A percentile compares a stretch with the other conserved stretches of the same genome.
These are phyloP conservation scores for Penicillium maclennaniae DNA, from an alignment of 495 filamentous ascomycete species.

Conservation along the genomic window DNA sequence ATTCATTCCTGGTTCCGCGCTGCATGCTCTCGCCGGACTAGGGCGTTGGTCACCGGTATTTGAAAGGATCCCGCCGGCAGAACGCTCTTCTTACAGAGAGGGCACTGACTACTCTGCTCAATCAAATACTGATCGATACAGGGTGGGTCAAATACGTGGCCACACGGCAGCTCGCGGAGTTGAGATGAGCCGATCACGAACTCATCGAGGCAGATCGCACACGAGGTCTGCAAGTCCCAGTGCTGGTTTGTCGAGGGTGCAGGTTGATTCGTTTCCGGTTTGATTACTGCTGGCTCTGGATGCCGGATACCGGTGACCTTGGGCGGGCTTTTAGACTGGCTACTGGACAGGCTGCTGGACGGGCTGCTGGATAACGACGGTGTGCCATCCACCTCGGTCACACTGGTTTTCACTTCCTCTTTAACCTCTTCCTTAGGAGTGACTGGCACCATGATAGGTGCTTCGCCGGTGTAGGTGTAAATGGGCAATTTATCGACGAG, in stretches of 20 bases:
- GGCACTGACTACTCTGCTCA: conserved; percentile 72
- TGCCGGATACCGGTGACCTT: conserved; percentile 8
- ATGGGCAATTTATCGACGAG: conserved; percentile 68
- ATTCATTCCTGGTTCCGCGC: conserved; percentile 9
- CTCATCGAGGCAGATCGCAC: conserved; percentile 82
- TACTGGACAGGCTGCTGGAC: no score
- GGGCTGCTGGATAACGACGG: conserved; percentile 1
- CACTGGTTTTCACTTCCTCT: conserved; percentile 5
- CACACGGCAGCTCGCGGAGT: conserved; percentile 81
- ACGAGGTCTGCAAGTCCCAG: conserved; percentile 52
- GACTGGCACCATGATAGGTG: not conserved
- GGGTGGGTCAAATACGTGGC: conserved; percentile 85
- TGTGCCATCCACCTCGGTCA: conserved; percentile 6
- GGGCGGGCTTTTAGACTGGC: not conserved
- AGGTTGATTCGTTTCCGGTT: not conserved
- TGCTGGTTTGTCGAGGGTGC: conserved; percentile 15
- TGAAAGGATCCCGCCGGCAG: conserved; percentile 65
- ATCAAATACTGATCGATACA: conserved; percentile 81
- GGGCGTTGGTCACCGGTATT: conserved; percentile 68
- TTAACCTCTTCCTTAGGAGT: not conserved
- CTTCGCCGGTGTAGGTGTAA: conserved; percentile 61
- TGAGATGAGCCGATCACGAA: conserved; percentile 62
- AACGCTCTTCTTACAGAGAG: conserved; percentile 78
- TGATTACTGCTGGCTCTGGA: conserved; percentile 19
- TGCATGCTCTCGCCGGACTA: conserved; percentile 68